Percentiles rank a stretch among this genome's conserved stretches.
phyloP scores from a whole-genome alignment of 345 rosid species.

The Pseudoturritis turrita region DNA sequence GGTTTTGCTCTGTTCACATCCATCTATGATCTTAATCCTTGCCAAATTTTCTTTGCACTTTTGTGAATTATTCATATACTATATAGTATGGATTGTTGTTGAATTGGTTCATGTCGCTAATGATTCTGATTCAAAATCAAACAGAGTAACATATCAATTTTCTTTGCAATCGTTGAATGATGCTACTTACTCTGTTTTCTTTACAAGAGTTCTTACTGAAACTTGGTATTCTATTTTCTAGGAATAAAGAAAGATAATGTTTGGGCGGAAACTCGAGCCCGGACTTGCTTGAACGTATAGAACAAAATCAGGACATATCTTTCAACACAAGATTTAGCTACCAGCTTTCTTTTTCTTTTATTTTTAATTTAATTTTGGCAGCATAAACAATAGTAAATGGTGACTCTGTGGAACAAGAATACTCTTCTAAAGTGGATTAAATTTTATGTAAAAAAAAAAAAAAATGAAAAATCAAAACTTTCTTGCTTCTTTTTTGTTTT shows the following conservation, averaged over 20 bases:
- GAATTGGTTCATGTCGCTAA: not conserved
- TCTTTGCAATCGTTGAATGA: not conserved
- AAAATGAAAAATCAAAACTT: not conserved
- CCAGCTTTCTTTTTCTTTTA: not conserved
- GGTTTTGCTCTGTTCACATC: not conserved
- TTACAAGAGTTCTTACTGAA: not conserved
- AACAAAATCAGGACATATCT: slow-evolving; percentile 31
- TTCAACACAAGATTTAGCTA: slow-evolving; percentile 9
- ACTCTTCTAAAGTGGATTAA: slow-evolving; percentile 15
- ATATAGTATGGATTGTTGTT: not conserved
- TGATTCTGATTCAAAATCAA: not conserved
- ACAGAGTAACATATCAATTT: too few species aligned
- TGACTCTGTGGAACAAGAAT: slow-evolving; percentile 5
- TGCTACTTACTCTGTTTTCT: not conserved
- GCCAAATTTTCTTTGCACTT: not conserved
- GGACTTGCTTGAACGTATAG: slow-evolving; percentile 14
- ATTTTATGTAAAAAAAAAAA: not conserved
- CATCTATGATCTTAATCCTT: not conserved
- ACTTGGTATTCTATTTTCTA: not conserved
- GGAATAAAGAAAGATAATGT: slow-evolving; percentile 16
- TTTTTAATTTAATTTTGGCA: not conserved
- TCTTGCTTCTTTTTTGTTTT: not conserved
- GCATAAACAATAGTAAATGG: slow-evolving; percentile 1
- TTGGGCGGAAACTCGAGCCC: slow-evolving; percentile 24
- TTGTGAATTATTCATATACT: not conserved